Evolutionary conservation across 352 stramenopile genomes (phyloP).

Genomic region (Blastocystis sp.): DNA sequence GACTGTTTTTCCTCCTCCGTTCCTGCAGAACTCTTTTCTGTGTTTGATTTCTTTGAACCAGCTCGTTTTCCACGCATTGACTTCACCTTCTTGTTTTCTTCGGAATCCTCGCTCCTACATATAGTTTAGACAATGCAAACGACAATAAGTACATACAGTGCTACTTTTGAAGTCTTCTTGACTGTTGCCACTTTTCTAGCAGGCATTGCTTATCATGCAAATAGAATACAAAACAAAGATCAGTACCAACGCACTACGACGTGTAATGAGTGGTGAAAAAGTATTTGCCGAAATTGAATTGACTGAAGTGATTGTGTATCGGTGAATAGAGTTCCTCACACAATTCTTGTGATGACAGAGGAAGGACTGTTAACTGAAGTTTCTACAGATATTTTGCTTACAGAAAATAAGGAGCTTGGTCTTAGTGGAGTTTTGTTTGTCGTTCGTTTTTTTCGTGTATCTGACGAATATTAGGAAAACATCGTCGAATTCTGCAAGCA

Average conservation of each 20-base stretch:
- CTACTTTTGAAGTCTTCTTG: not conserved
- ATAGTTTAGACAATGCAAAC: not conserved
- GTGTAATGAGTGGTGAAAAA: not conserved
- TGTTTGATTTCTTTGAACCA: not conserved
- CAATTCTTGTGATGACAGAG: not conserved
- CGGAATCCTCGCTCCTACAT: not conserved
- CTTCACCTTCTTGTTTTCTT: constrained; percentile 1
- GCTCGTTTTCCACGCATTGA: not conserved
- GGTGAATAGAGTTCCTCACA: not conserved
- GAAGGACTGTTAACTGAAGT: constrained; percentile 37
- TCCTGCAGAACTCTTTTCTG: not conserved
- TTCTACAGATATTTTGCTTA: constrained; percentile 48
- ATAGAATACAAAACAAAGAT: not conserved
- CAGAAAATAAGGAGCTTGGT: not conserved
- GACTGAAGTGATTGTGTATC: no score
- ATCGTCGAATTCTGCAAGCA: constrained; percentile 19
- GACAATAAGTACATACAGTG: not conserved
- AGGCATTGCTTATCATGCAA: not conserved
- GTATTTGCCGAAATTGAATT: no score
- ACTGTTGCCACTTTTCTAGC: not conserved
- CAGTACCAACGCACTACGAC: not conserved
- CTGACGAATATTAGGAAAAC: not conserved
- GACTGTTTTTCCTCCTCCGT: not conserved
- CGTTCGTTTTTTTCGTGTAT: not conserved
- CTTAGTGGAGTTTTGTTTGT: constrained; percentile 44